A percentile compares a stretch with the other conserved stretches of the same genome.
These are phyloP conservation scores for Garcia nutans DNA, from an alignment of 345 rosid species.

Conservation along the genomic window DNA sequence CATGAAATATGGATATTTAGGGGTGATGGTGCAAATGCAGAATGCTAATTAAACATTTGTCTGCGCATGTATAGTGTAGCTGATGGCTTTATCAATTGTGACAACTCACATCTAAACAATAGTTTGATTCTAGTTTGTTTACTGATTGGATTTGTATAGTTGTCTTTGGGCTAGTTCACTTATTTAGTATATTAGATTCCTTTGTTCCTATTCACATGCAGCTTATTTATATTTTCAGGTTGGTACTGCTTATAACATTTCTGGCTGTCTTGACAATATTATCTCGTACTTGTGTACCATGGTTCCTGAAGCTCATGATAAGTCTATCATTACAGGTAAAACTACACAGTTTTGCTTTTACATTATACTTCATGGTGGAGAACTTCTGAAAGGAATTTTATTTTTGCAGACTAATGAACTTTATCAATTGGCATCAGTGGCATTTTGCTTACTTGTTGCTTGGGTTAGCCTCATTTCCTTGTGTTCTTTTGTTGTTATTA, in stretches of 20 bases:
- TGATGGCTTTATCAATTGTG: not conserved
- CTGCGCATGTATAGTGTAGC: not conserved
- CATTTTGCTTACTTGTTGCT: conserved; percentile 96
- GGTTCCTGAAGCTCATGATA: conserved; percentile 88
- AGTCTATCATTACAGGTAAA: conserved; percentile 82
- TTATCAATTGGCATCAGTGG: conserved; percentile 94
- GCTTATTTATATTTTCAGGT: conserved; percentile 38
- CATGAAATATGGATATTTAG: not conserved
- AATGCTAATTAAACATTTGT: not conserved
- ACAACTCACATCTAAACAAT: not conserved
- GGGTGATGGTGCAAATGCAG: not conserved
- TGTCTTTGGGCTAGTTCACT: not conserved
- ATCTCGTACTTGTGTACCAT: conserved; percentile 79
- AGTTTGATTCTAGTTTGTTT: not conserved
- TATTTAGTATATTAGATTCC: not conserved
- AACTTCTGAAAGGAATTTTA: not conserved
- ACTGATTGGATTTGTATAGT: not conserved
- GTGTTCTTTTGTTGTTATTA: conserved; percentile 5
- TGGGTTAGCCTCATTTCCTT: conserved; percentile 66
- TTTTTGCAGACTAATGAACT: conserved; percentile 85
- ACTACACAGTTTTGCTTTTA: not conserved
- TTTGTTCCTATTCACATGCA: not conserved
- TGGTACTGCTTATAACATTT: conserved; percentile 65
- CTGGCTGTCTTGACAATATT: conserved; percentile 67
- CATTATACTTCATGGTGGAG: not conserved